Percentiles rank a stretch among this genome's conserved stretches.
These are phyloP conservation scores for Ophiocordyceps australis DNA, from an alignment of 2,329 filamentous ascomycete species.

Conservation along the genomic window DNA sequence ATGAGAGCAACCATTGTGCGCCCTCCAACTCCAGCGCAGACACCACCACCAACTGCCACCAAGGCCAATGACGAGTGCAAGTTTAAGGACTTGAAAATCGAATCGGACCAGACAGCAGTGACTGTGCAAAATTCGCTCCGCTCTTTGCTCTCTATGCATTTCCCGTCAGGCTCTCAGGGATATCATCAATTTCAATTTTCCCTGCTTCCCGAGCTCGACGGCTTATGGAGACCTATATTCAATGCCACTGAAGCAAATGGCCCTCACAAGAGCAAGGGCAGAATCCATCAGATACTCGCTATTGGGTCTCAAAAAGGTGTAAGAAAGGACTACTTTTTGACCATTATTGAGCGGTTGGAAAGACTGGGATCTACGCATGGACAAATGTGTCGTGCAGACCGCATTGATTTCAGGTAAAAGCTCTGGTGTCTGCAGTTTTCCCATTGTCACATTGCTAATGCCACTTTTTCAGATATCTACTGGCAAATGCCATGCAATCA, in stretches of 20 bases:
- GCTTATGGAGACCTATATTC: conserved; percentile 34
- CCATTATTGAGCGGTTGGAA: conserved; percentile 33
- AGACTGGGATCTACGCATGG: conserved; percentile 31
- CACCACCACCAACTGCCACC: conserved; percentile 16
- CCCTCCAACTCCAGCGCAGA: conserved; percentile 24
- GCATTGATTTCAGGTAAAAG: conserved; percentile 38
- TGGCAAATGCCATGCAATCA: conserved; percentile 40
- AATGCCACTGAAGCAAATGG: conserved; percentile 13
- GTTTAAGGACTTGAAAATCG: conserved; percentile 25
- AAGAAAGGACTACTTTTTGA: conserved; percentile 25
- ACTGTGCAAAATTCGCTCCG: conserved; percentile 38
- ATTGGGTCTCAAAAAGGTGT: conserved; percentile 38
- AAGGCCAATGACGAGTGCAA: conserved; percentile 12
- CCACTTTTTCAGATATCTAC: conserved; percentile 42
- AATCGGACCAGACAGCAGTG: conserved; percentile 25
- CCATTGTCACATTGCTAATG: too few species aligned
- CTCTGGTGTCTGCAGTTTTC: neutral
- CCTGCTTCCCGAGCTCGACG: conserved; percentile 27
- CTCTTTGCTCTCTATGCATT: conserved; percentile 29
- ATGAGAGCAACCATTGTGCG: conserved; percentile 10
- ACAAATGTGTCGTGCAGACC: conserved; percentile 31
- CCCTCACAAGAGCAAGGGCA: conserved; percentile 11
- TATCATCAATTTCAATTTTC: conserved; percentile 29
- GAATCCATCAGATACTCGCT: conserved; percentile 39
- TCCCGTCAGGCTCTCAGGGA: conserved; percentile 25